A percentile compares a stretch with the other conserved stretches of the same genome.
phyloP scores from a whole-genome alignment of 306 rosid genomes.

The Vicia villosa region DNA sequence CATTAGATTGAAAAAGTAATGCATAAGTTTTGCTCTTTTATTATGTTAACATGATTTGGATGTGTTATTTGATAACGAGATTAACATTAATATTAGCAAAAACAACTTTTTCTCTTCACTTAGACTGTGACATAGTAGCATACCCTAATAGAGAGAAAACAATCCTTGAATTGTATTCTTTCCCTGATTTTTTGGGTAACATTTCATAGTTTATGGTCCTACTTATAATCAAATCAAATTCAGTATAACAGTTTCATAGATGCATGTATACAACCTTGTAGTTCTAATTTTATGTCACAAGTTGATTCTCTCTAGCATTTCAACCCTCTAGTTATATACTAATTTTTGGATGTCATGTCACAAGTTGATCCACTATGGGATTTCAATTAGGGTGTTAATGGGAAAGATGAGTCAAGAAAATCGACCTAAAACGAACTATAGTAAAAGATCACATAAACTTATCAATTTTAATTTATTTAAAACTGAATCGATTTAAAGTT shows the following conservation, averaged over 20 bases:
- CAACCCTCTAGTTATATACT: background rate
- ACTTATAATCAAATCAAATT: constrained; percentile 38
- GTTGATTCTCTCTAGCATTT: constrained; percentile 1
- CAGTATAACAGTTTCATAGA: constrained; percentile 31
- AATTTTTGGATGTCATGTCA: too few relatives aligned
- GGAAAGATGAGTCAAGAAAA: too few relatives aligned
- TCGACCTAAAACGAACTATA: too few relatives aligned
- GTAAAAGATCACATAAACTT: too few relatives aligned
- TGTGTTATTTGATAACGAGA: background rate
- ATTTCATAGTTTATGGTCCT: constrained; percentile 46
- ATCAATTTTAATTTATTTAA: too few relatives aligned
- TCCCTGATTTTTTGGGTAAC: constrained; percentile 35
- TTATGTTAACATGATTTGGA: constrained; percentile 32
- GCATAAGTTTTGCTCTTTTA: constrained; percentile 22
- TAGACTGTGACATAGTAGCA: constrained; percentile 43
- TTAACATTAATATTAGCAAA: constrained; percentile 26
- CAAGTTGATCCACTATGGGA: too few relatives aligned
- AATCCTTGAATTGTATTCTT: constrained; percentile 35
- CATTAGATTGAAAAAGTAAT: constrained; percentile 2
- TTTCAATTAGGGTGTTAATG: too few relatives aligned
- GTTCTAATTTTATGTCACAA: constrained; percentile 24
- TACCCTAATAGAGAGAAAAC: constrained; percentile 36
- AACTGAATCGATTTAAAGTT: too few relatives aligned
- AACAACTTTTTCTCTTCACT: constrained; percentile 29
- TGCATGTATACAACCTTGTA: constrained; percentile 41